These are phyloP conservation scores for Hypsizygus ulmarius DNA, from an alignment of 1,284 basidiomycete species.

Conservation along the genomic window DNA sequence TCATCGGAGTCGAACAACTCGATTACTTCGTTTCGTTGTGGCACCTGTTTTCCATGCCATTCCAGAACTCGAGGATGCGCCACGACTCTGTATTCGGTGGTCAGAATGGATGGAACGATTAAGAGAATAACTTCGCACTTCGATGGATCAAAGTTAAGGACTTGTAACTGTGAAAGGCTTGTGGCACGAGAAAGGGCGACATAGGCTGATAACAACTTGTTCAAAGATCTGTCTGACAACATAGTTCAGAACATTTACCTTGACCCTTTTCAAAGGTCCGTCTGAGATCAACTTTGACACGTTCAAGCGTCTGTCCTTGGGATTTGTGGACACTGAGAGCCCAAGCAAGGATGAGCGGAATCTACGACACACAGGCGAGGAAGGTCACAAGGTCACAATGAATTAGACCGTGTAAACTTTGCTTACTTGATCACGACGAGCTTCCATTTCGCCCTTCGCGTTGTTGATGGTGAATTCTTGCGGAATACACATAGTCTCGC, in stretches of 20 bases:
- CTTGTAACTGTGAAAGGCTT: constrained; percentile 78
- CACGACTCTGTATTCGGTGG: constrained; percentile 32
- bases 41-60: constrained; percentile 27
- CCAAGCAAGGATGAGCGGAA: constrained; percentile 80
- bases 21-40: constrained; percentile 5
- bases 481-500: constrained; percentile 46
- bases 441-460: constrained; percentile 50
- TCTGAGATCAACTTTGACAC: constrained; percentile 68
- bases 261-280: constrained; percentile 81
- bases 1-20: constrained; percentile 19
- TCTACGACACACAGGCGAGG: constrained; percentile 34
- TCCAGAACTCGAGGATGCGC: constrained; percentile 43
- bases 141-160: constrained; percentile 71
- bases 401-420: background rate
- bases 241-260: constrained; percentile 36
- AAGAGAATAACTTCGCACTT: constrained; percentile 51
- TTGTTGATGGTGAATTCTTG: constrained; percentile 58
- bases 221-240: constrained; percentile 24
- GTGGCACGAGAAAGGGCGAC: constrained; percentile 94
- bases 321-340: constrained; percentile 85
- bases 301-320: constrained; percentile 79
- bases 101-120: background rate
- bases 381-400: background rate
- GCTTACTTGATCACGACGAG: constrained; percentile 49
- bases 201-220: constrained; percentile 55